A percentile compares a stretch with the other conserved stretches of the same genome.
These are phyloP conservation scores for Schizochytrium sp. DNA, from an alignment of 108 stramenopile genomes.

Conservation along the genomic window DNA sequence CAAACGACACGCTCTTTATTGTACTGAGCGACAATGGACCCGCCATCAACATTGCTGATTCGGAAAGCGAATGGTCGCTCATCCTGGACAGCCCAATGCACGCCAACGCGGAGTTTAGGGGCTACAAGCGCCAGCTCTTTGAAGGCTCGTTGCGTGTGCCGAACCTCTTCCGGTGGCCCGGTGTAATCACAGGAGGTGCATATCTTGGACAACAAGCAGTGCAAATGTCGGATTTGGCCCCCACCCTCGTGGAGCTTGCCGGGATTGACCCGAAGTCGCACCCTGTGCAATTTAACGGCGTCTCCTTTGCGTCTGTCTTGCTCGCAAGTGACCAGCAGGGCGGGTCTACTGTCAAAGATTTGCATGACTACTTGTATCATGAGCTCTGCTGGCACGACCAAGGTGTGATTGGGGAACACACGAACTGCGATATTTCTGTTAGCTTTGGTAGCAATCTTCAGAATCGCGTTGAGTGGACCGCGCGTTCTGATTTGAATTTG, in stretches of 20 bases:
- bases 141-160: neutral
- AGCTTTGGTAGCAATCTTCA: neutral
- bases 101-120: neutral
- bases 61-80: neutral
- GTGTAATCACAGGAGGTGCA: neutral
- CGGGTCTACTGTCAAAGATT: neutral
- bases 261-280: neutral
- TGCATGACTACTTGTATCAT: neutral
- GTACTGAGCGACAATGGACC: neutral
- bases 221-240: constrained; percentile 5
- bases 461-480: neutral
- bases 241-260: neutral
- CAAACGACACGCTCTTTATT: neutral
- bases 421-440: neutral
- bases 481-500: neutral
- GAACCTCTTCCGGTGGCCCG: neutral
- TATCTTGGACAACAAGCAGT: neutral
- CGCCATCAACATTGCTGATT: neutral
- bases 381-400: neutral
- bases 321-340: neutral
- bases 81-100: neutral
- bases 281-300: neutral
- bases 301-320: neutral
- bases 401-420: neutral
- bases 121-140: neutral